A percentile compares a stretch with the other conserved stretches of the same genome.
These are phyloP conservation scores for Stachybotrys echinatus DNA, from an alignment of 2,329 filamentous ascomycete species.

Conservation along the genomic window DNA sequence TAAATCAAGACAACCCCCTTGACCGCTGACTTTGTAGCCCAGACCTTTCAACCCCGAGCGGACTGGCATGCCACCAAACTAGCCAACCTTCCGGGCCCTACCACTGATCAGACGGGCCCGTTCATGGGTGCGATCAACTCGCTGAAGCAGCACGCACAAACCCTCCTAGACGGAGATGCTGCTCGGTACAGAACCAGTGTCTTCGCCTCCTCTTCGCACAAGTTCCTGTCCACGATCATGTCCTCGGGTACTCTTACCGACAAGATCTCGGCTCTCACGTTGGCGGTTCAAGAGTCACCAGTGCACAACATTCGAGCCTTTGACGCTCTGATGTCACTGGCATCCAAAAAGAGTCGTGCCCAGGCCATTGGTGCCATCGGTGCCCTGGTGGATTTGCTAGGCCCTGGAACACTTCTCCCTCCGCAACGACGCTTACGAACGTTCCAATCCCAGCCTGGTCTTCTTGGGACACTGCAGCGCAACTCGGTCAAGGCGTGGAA, in stretches of 20 bases:
- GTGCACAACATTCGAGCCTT: conserved; percentile 87
- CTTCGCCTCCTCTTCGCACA: conserved; percentile 80
- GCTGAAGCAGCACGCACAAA: conserved; percentile 65
- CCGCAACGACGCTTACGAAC: conserved; percentile 72
- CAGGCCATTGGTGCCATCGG: conserved; percentile 90
- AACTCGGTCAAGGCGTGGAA: conserved; percentile 57
- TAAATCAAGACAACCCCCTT: conserved; percentile 11
- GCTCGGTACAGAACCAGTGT: conserved; percentile 67
- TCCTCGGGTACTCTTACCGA: conserved; percentile 92
- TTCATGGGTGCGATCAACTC: conserved; percentile 39
- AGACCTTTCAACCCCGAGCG: conserved; percentile 53
- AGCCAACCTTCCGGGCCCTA: conserved; percentile 35
- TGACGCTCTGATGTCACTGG: conserved; percentile 74
- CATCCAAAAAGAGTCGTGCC: conserved; percentile 89
- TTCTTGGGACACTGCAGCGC: conserved; percentile 66
- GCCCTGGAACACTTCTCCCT: conserved; percentile 80
- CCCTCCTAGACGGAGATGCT: conserved; percentile 73
- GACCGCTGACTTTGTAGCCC: conserved; percentile 26
- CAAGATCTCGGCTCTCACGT: conserved; percentile 90
- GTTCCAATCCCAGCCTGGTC: conserved; percentile 74
- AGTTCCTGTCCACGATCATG: conserved; percentile 97
- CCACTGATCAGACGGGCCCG: conserved; percentile 38
- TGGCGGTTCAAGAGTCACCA: conserved; percentile 93
- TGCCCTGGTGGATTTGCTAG: conserved; percentile 89
- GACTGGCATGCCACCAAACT: conserved; percentile 50